phyloP scores from a whole-genome alignment of 345 rosid genomes.

The Aquilaria sinensis region DNA sequence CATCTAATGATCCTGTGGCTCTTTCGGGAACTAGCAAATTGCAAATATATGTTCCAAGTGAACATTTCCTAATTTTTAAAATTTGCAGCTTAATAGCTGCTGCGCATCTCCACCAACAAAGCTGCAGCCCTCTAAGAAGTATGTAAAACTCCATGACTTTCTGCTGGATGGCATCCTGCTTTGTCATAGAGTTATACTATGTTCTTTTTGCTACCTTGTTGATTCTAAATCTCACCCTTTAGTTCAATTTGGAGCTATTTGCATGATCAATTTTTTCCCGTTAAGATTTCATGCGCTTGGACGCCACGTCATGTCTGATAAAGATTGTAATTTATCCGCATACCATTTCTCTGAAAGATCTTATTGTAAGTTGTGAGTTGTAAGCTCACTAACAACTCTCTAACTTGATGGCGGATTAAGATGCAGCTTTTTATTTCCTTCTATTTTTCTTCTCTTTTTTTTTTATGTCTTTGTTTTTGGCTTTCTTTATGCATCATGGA shows the following conservation, averaged over 20 bases:
- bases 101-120: constrained; percentile 23
- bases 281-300: too few species aligned
- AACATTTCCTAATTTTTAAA: constrained; percentile 6
- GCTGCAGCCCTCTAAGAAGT: constrained; percentile 39
- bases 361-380: background rate
- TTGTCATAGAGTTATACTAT: background rate
- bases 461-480: too few species aligned
- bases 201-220: background rate
- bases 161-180: background rate
- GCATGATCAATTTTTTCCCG: too few species aligned
- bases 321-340: too few species aligned
- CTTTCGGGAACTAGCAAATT: constrained; percentile 1
- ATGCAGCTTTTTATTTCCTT: background rate
- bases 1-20: background rate
- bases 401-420: background rate
- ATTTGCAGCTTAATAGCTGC: constrained; percentile 38
- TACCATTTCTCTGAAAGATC: background rate
- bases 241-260: background rate
- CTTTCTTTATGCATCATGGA: background rate
- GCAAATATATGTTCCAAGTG: constrained; percentile 1
- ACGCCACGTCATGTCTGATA: too few species aligned
- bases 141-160: constrained; percentile 15
- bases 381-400: background rate
- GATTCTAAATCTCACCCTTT: background rate
- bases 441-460: too few species aligned